Evolutionary conservation across 805 yeast genomes (phyloP).

Genomic region (Kodamaea leandrae): DNA sequence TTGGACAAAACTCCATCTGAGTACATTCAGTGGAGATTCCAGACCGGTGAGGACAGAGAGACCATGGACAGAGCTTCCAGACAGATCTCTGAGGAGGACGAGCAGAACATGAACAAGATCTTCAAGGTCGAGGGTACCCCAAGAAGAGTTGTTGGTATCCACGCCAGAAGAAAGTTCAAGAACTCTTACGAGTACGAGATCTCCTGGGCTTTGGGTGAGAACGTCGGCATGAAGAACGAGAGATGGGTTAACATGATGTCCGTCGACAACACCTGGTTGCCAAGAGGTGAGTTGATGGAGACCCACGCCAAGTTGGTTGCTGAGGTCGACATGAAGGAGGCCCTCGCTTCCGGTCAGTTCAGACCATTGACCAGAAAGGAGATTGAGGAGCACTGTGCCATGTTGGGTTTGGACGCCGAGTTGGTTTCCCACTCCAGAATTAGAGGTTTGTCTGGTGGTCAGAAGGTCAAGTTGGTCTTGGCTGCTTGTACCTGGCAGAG

Average conservation of each 20-base stretch:
- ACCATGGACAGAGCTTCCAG: constrained; percentile 99
- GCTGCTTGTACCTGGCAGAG: constrained; percentile 99
- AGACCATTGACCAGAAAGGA: constrained; percentile 99
- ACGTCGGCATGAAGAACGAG: constrained; percentile 98
- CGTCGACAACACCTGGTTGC: constrained; percentile 99
- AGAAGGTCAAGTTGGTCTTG: constrained; percentile 98
- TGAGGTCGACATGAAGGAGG: constrained; percentile 99
- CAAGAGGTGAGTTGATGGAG: constrained; percentile 98
- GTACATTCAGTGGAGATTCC: constrained; percentile 99
- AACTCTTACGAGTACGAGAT: constrained; percentile 99
- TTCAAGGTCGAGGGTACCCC: constrained; percentile 98
- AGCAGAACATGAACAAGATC: constrained; percentile 98
- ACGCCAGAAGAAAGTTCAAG: constrained; percentile 99
- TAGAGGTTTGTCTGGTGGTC: constrained; percentile 99
- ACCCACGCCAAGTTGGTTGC: constrained; percentile 97
- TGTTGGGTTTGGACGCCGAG: constrained; percentile 98
- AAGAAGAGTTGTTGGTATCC: constrained; percentile 94
- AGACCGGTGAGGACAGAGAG: constrained; percentile 99
- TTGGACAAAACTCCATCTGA: constrained; percentile 99
- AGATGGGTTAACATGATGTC: constrained; percentile 99
- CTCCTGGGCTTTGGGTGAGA: constrained; percentile 96
- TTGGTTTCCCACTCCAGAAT: constrained; percentile 99
- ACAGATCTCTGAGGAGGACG: constrained; percentile 95
- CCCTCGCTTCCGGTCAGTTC: constrained; percentile 99
- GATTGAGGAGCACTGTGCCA: constrained; percentile 97